Percentiles rank a stretch among this genome's conserved stretches.
These are phyloP conservation scores for Ceratonia siliqua DNA, from an alignment of 306 rosid genomes.

Conservation along the genomic window DNA sequence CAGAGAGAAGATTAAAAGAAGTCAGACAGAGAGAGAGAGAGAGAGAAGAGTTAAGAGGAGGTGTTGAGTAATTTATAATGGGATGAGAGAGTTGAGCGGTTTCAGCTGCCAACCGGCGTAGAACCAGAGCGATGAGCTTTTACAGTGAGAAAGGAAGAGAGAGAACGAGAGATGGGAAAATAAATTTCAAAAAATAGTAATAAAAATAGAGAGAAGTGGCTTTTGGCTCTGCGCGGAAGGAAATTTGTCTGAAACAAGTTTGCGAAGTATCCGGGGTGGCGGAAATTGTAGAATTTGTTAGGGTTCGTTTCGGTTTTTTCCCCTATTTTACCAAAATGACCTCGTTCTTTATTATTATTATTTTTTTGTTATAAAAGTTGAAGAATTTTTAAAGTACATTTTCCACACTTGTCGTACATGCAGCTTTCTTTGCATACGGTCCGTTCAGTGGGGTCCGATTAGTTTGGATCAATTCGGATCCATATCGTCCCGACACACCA, in stretches of 20 bases:
- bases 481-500: not conserved
- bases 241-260: slow-evolving; percentile 76
- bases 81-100: slow-evolving; percentile 45
- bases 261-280: slow-evolving; percentile 85
- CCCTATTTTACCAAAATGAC: slow-evolving; percentile 23
- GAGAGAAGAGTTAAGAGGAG: slow-evolving; percentile 27
- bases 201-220: slow-evolving; percentile 46
- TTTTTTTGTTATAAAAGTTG: not conserved
- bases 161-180: not conserved
- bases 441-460: not conserved
- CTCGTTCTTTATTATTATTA: not conserved
- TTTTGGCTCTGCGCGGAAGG: slow-evolving; percentile 67
- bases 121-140: slow-evolving; percentile 40
- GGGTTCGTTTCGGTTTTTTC: slow-evolving; percentile 30
- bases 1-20: not conserved
- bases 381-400: not conserved
- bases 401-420: slow-evolving; percentile 89
- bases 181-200: not conserved
- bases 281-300: slow-evolving; percentile 50
- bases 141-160: slow-evolving; percentile 11
- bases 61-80: slow-evolving; percentile 41
- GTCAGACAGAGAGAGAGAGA: not conserved
- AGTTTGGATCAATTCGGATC: slow-evolving; percentile 30
- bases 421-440: slow-evolving; percentile 38
- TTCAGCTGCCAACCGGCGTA: slow-evolving; percentile 52